Conservation (phyloP, 106 monocot genomes). For the Dendrobium huoshanense region DNA sequence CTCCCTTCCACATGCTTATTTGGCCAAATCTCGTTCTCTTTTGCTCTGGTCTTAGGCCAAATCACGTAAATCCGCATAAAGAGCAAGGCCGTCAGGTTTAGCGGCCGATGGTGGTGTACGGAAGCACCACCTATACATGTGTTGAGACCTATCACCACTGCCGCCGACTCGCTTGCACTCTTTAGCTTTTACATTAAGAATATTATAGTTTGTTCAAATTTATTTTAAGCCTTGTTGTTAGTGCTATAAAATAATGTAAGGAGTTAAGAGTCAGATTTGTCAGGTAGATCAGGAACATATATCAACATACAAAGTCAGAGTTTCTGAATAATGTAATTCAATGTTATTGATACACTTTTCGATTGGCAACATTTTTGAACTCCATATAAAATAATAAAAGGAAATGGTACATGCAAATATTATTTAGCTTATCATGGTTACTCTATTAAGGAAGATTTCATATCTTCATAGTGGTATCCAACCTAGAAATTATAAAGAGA, state of each 20-base stretch:
- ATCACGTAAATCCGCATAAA: too few species aligned
- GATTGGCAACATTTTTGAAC: not conserved
- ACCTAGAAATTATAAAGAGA: too few species aligned
- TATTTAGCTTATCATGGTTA: too few species aligned
- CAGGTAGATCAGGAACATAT: not conserved
- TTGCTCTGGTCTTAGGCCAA: too few species aligned
- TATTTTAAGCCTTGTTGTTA: not conserved
- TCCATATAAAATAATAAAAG: too few species aligned
- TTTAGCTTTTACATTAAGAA: not conserved
- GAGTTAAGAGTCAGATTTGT: not conserved
- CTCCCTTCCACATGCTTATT: too few species aligned
- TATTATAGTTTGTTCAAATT: not conserved
- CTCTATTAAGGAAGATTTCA: too few species aligned
- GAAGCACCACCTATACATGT: slow-evolving; percentile 65
- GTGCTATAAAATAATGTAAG: not conserved
- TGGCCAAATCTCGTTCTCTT: too few species aligned
- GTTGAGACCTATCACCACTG: slow-evolving; percentile 70
- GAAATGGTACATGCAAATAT: too few species aligned
- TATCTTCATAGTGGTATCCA: too few species aligned
- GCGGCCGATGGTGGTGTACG: slow-evolving; percentile 63
- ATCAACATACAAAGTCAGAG: not conserved
- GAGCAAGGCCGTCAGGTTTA: too few species aligned
- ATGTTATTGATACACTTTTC: not conserved
- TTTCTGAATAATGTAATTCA: not conserved
- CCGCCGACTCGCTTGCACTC: slow-evolving; percentile 59